phyloP scores from a whole-genome alignment of 2,329 filamentous ascomycete species.

The Setomelanomma holmii region DNA sequence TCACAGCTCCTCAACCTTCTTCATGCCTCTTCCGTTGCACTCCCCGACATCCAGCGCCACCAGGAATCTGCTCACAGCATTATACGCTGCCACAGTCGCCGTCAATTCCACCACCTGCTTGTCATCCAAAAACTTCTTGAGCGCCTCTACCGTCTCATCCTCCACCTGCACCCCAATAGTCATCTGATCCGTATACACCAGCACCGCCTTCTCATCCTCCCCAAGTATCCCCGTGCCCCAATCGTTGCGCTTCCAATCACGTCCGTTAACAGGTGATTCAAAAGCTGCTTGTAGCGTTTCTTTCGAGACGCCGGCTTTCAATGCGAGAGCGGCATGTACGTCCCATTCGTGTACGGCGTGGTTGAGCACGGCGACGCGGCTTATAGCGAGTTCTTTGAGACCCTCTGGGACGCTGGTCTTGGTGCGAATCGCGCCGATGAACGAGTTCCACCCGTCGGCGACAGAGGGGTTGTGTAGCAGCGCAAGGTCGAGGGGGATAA shows the following conservation, averaged over 20 bases:
- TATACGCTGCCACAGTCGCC: constrained; percentile 79
- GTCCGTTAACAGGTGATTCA: constrained; percentile 29
- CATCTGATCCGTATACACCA: constrained; percentile 84
- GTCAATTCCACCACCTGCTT: constrained; percentile 81
- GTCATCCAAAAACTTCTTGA: constrained; percentile 70
- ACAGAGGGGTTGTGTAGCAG: constrained; percentile 64
- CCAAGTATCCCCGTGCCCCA: constrained; percentile 46
- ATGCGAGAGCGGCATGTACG: constrained; percentile 73
- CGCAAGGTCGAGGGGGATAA: constrained; percentile 64
- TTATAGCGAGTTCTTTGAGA: constrained; percentile 79
- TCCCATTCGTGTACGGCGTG: constrained; percentile 86
- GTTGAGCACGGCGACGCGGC: constrained; percentile 82
- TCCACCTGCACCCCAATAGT: constrained; percentile 74
- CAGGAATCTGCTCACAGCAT: constrained; percentile 83
- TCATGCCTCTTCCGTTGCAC: constrained; percentile 46
- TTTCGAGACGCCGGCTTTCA: constrained; percentile 65
- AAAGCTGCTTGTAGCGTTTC: constrained; percentile 61
- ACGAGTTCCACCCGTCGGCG: constrained; percentile 66
- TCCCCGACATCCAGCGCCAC: constrained; percentile 75
- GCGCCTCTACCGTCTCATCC: constrained; percentile 68
- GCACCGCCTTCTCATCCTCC: constrained; percentile 67
- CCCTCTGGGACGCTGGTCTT: constrained; percentile 57
- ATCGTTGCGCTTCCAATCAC: constrained; percentile 16
- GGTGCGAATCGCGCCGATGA: constrained; percentile 64
- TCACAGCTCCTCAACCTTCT: constrained; percentile 38